A percentile compares a stretch with the other conserved stretches of the same genome.
These are phyloP conservation scores for Sungouiella blattae DNA, from an alignment of 805 yeast species.

Conservation along the genomic window DNA sequence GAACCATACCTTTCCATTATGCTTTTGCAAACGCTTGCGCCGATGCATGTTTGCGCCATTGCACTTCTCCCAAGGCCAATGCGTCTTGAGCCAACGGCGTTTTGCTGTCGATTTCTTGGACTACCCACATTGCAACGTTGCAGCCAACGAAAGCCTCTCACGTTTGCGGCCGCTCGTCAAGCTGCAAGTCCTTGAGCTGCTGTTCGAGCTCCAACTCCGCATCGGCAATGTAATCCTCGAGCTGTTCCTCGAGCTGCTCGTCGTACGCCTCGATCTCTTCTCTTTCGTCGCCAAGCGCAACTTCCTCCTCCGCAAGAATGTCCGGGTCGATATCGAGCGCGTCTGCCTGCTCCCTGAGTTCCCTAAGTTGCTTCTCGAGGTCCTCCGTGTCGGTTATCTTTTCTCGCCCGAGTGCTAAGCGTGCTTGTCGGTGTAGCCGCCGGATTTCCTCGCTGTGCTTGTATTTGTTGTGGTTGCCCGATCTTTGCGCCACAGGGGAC, in stretches of 20 bases:
- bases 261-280: slow-evolving; percentile 4
- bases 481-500: slow-evolving; percentile 8
- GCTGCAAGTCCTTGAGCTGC: slow-evolving; percentile 11
- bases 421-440: slow-evolving; percentile 8
- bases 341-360: slow-evolving; percentile 10
- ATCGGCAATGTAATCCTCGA: slow-evolving; percentile 12
- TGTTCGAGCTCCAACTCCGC: slow-evolving; percentile 17
- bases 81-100: too few relatives aligned
- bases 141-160: too few relatives aligned
- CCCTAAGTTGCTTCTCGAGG: slow-evolving; percentile 2
- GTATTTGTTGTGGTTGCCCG: slow-evolving; percentile 4
- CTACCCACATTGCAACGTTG: too few relatives aligned
- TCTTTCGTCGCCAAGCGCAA: background rate
- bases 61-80: too few relatives aligned
- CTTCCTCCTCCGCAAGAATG: slow-evolving; percentile 7
- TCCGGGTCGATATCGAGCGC: slow-evolving; percentile 10
- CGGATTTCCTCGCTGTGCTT: slow-evolving; percentile 8
- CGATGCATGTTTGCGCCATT: too few relatives aligned
- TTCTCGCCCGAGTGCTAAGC: slow-evolving; percentile 10
- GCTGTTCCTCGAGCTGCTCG: slow-evolving; percentile 6
- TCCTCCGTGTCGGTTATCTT: slow-evolving; percentile 9
- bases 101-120: too few relatives aligned
- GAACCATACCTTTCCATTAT: too few relatives aligned
- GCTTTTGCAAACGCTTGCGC: too few relatives aligned
- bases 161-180: too few relatives aligned